Base-by-base conservation (phyloP, 345 rosid species). In the Murraya paniculata region DNA sequence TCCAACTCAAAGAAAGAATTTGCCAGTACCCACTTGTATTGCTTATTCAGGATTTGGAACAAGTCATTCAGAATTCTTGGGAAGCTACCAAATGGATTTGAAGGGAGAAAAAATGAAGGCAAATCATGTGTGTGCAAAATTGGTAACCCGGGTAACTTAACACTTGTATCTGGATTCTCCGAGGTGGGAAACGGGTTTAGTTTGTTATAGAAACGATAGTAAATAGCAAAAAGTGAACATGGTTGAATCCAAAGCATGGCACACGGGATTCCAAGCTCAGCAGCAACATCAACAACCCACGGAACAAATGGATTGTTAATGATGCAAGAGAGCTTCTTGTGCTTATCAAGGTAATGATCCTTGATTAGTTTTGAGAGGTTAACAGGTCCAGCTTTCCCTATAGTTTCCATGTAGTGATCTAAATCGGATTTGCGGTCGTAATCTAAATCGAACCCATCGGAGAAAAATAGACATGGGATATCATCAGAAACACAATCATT, bases 211-310 rank as follows among this genome's bases (percentile, higher is more conserved):
- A 83, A 88, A 6, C 79, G 79, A 75, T 86, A 80, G 56, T 90
- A 88, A 57, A 86, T 80, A 6, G 87, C 78, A 36, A 59, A 87
- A 36, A 86, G 74, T 0, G 91, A 78, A 48, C 85, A 87, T 0
- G 91, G 87, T 39, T 90, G 94, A 25, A 88, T 90, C 94, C 91
- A 90, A 31, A 87, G 59, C 84, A 88, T 73, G 53, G 89, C 90
- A 61, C 85, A 84, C 3, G 90, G 91, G 77, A 86, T 45, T 36
- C 58, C 75, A 50, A 55, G 83, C 18, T 79, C 80, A 9, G 55
- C n/a, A 2, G 88, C 88, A 7, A 86, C 90, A 38, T 88, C 84
- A 68, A 75, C 75, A 0, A 72, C 88, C 94, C 91, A 90, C 1
- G 90, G 87, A 56, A 87, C 80, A 68, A 88, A 90, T 0, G 89